These are phyloP conservation scores for Phytophthora hibernalis DNA, from an alignment of 352 stramenopile species.

Conservation along the genomic window DNA sequence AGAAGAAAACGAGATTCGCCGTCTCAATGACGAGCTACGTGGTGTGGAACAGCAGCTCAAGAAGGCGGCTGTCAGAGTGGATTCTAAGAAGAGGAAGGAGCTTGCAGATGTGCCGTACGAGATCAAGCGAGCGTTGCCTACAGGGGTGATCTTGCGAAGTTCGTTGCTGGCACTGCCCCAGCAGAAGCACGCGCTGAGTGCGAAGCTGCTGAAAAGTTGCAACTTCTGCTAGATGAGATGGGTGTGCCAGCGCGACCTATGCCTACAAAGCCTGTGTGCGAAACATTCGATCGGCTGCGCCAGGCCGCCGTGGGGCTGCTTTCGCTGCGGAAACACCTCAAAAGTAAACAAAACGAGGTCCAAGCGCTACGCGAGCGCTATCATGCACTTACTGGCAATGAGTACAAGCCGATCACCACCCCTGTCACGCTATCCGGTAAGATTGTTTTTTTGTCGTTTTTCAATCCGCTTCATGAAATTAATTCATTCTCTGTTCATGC, in stretches of 20 bases:
- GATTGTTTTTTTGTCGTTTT: background rate
- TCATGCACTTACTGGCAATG: constrained; percentile 56
- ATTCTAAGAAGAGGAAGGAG: constrained; percentile 81
- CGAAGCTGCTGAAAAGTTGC: constrained; percentile 75
- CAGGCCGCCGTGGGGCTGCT: constrained; percentile 67
- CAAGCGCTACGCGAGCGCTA: constrained; percentile 61
- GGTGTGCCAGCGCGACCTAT: constrained; percentile 71
- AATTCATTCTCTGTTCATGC: constrained; percentile 9
- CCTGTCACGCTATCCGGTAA: constrained; percentile 47
- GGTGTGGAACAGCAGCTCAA: constrained; percentile 74
- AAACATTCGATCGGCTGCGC: constrained; percentile 65
- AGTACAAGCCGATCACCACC: constrained; percentile 57
- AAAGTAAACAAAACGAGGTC: constrained; percentile 62
- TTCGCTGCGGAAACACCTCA: constrained; percentile 64
- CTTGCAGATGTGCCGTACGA: constrained; percentile 66
- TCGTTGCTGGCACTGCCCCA: constrained; percentile 58
- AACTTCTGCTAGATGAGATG: constrained; percentile 72
- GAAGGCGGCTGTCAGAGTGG: constrained; percentile 62
- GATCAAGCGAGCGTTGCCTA: constrained; percentile 58
- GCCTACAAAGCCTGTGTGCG: constrained; percentile 70
- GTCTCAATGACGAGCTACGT: constrained; percentile 63
- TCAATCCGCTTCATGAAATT: constrained; percentile 9
- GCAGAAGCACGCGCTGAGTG: constrained; percentile 59
- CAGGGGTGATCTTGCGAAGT: constrained; percentile 66
- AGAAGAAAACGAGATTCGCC: constrained; percentile 71